Base-by-base conservation (phyloP, 257 asterid species). In the Solanum peruvianum region DNA sequence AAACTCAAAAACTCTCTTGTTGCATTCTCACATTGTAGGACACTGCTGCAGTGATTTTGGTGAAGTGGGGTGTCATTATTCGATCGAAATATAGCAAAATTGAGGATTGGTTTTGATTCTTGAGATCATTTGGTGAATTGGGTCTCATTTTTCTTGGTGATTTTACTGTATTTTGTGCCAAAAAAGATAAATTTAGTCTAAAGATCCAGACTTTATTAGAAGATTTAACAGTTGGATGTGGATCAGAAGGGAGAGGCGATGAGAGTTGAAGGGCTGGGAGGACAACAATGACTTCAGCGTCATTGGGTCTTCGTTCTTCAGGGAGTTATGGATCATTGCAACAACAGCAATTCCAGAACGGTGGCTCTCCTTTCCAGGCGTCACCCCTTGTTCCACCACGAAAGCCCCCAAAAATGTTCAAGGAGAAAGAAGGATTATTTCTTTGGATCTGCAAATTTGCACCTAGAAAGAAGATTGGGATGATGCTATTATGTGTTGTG, bases 301-400 rank as follows among this genome's bases (percentile, higher is more conserved):
- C 99, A 93, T 93, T 96, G 94, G 96, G 98, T 92, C 95, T 97
- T 91, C 96, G 99, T 92, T 87, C 99, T 90, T 96, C 99, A 21
- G 98, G 98, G 87, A 97, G 99, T 93, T 95, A 94, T 95, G 99
- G 99, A 72, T 97, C 99, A 87, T 90, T 97, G 93, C 98, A 88
- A 64, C 92, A 87, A 58, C 90, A 92, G 75, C 96, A 91, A 86
- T 76, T 91, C 73, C 98, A 94, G 91, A 92, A 91, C 88, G 89
- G 91, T 78, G 77, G 90, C n/a, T 88, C 90, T 87, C 93, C 96
- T 62, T 88, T 87, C 86, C 98, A 94, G 88, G 37, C 88, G 45
- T 88, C 98, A 0, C 96, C 96, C 9, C 94, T 93, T 85, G 35
- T 92, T 33, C 37, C 94, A 60, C 49, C 88, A 37, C 86, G 99